phyloP scores from a whole-genome alignment of 139 green algal genomes.

The Coelastrella sp. region DNA sequence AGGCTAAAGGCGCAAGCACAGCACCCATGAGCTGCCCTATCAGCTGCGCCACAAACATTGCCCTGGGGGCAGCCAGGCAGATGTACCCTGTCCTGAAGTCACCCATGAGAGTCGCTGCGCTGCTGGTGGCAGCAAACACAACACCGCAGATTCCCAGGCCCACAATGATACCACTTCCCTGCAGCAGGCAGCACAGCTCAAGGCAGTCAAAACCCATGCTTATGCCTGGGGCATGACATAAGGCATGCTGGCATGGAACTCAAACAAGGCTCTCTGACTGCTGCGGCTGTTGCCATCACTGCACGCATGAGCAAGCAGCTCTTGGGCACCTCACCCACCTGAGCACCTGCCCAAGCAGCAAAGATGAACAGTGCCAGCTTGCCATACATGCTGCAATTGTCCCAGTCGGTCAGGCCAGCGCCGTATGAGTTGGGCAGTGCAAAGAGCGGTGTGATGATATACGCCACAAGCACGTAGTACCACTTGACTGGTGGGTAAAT shows the following conservation, averaged over 20 bases:
- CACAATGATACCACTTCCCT: constrained; percentile 48
- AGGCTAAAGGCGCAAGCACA: constrained; percentile 54
- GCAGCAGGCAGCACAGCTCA: constrained; percentile 7
- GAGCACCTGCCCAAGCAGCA: constrained; percentile 54
- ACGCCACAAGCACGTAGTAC: constrained; percentile 59
- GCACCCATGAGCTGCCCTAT: constrained; percentile 43
- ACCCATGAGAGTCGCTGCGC: constrained; percentile 36
- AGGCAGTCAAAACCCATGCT: constrained; percentile 45
- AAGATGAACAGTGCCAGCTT: constrained; percentile 71
- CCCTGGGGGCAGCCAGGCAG: constrained; percentile 50
- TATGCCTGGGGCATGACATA: too few species aligned
- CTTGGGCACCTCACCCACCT: not conserved
- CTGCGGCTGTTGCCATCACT: not conserved
- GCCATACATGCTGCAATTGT: constrained; percentile 51
- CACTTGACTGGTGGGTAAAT: constrained; percentile 59
- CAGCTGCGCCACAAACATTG: constrained; percentile 66
- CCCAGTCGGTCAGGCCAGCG: constrained; percentile 60
- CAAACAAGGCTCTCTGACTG: too few species aligned
- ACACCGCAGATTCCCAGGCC: constrained; percentile 57
- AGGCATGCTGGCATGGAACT: too few species aligned
- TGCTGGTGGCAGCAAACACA: constrained; percentile 48
- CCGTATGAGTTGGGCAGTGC: constrained; percentile 57
- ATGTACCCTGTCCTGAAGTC: constrained; percentile 70
- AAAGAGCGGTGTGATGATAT: constrained; percentile 50
- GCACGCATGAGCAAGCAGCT: not conserved